Conservation (phyloP, 768 basidiomycete species). For the Mycena polygramma region DNA sequence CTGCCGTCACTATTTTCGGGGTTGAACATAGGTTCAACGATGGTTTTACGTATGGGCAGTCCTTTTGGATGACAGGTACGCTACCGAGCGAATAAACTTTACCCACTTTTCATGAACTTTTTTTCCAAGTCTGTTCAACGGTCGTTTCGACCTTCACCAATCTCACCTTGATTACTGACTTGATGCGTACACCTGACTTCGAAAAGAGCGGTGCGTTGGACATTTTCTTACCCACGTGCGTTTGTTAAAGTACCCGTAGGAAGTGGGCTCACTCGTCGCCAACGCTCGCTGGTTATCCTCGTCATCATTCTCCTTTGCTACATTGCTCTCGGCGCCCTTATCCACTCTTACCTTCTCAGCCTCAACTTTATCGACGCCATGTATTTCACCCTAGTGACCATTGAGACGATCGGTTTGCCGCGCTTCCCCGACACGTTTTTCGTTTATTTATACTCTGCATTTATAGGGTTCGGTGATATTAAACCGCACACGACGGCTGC, state of each 20-base stretch:
- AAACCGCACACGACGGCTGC: constrained; percentile 62
- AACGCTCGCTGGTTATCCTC: constrained; percentile 83
- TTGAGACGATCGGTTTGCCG: constrained; percentile 72
- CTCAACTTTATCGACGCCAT: constrained; percentile 79
- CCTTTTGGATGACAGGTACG: constrained; percentile 77
- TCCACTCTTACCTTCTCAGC: constrained; percentile 64
- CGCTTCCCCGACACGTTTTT: constrained; percentile 4
- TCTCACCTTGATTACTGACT: constrained; percentile 74
- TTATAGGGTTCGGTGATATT: constrained; percentile 82
- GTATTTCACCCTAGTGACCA: constrained; percentile 82
- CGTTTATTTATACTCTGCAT: constrained; percentile 15
- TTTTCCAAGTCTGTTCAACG: constrained; percentile 71
- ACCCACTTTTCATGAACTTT: neutral
- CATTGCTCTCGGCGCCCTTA: constrained; percentile 78
- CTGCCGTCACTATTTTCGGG: constrained; percentile 72
- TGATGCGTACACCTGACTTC: constrained; percentile 72
- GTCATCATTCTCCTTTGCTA: constrained; percentile 82
- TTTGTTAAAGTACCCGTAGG: constrained; percentile 54
- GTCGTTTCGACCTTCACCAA: constrained; percentile 75
- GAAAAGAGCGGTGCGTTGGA: constrained; percentile 65
- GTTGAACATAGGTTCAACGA: constrained; percentile 69
- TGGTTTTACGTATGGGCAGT: constrained; percentile 76
- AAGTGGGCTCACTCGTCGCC: constrained; percentile 85
- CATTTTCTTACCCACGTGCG: neutral
- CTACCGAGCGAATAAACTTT: neutral